Evolutionary conservation across 2,329 filamentous ascomycete species (phyloP).

Genomic region (Rutstroemia sp.): DNA sequence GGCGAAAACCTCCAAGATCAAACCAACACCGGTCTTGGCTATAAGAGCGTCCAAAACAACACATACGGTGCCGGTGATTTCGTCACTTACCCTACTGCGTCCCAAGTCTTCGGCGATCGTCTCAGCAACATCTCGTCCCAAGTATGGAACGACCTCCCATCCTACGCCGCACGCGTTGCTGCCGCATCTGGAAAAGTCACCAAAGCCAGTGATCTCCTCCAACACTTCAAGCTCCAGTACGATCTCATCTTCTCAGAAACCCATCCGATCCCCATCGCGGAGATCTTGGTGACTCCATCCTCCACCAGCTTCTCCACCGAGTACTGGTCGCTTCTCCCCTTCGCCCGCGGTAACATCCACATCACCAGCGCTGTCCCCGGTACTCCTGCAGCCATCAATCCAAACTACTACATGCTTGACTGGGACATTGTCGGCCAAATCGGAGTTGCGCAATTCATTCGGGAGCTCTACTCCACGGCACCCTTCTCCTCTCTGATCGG

Average conservation of each 20-base stretch:
- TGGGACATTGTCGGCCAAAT: neutral
- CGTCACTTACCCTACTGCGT: neutral
- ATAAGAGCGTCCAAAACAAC: conserved; percentile 19
- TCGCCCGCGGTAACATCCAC: conserved; percentile 49
- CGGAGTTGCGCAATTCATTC: neutral
- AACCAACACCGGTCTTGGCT: conserved; percentile 9
- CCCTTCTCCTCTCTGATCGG: neutral
- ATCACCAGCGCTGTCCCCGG: conserved; percentile 35
- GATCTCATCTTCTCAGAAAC: conserved; percentile 27
- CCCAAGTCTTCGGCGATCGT: neutral
- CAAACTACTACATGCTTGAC: conserved; percentile 32
- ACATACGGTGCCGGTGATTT: neutral
- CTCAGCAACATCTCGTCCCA: neutral
- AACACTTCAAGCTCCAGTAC: conserved; percentile 1
- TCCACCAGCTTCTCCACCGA: conserved; percentile 22
- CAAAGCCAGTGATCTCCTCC: neutral
- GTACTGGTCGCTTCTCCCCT: conserved; percentile 35
- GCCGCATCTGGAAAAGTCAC: conserved; percentile 35
- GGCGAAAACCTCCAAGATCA: conserved; percentile 25
- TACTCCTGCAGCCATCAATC: conserved; percentile 40
- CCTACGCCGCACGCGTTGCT: conserved; percentile 22
- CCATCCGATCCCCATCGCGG: conserved; percentile 36
- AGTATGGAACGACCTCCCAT: neutral
- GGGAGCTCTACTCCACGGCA: neutral
- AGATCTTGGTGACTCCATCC: conserved; percentile 42